These are phyloP conservation scores for Penicillium canariense DNA, from an alignment of 495 filamentous ascomycete genomes.

Conservation along the genomic window DNA sequence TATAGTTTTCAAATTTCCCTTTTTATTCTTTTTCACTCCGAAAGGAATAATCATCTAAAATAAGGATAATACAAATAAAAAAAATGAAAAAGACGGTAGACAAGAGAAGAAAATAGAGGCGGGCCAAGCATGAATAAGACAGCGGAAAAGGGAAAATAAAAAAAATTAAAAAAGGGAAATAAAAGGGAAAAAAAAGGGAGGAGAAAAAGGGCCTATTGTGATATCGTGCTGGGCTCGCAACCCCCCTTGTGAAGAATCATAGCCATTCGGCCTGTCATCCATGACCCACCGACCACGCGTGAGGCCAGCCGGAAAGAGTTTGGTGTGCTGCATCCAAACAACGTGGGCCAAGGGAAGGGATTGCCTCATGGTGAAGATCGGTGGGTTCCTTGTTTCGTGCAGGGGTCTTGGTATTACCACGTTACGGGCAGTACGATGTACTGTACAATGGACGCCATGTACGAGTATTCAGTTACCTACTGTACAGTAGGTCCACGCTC, in stretches of 20 bases:
- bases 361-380: slow-evolving; percentile 32
- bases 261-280: slow-evolving; percentile 40
- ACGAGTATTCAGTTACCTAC: too few relatives aligned
- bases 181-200: slow-evolving; percentile 2
- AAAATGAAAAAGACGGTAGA: too few relatives aligned
- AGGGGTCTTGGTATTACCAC: slow-evolving; percentile 2
- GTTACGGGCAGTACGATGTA: not conserved
- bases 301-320: slow-evolving; percentile 35
- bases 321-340: slow-evolving; percentile 45
- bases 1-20: not conserved
- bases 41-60: not conserved
- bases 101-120: not conserved
- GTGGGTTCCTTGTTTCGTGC: slow-evolving; percentile 22
- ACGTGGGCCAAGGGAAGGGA: slow-evolving; percentile 43
- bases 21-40: not conserved
- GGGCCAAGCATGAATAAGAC: not conserved
- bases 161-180: slow-evolving; percentile 13
- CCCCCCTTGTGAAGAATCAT: slow-evolving; percentile 32
- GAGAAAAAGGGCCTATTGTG: slow-evolving; percentile 13
- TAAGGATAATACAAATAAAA: not conserved
- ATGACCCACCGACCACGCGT: slow-evolving; percentile 45
- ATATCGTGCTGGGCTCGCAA: not conserved
- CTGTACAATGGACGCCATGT: too few relatives aligned
- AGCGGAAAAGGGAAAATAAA: not conserved
- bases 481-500: too few relatives aligned